Base-by-base conservation (phyloP, 345 rosid species). In the Citrus cavaleriei region DNA sequence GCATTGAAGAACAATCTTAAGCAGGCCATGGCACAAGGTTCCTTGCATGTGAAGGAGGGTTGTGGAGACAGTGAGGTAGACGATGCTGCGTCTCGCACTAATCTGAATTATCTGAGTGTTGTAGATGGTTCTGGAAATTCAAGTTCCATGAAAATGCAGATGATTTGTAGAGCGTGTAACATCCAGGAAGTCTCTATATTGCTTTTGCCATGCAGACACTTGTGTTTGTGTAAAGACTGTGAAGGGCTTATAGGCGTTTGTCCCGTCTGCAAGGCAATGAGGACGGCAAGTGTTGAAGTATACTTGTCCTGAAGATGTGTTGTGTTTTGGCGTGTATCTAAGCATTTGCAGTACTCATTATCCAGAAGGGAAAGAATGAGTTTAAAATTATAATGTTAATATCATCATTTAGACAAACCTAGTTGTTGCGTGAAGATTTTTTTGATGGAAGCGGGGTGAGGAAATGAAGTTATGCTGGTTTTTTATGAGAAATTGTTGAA, bases 11-110 rank as follows among this genome's bases (percentile, higher is more conserved):
- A 76, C 74, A 90, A 90, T 82, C 84, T 91, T 64, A 86, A 91
- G 81, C 98, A 89, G 82, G 91, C 87, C 37, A 81, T 88, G 88
- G 85, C 90, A 24, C 86, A 85, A 71, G 88, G 84, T 34, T 78
- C 79, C 16, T 73, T 83, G 73, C 90, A 84, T 42, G 71, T 77
- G 19, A 93, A 83, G 82, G 97, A 93, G 88, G 98, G 98, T 10
- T 93, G 81, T 34, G 95, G 97, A 62, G 95, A 93, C 34, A 93
- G 90, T 22, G 95, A 88, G 68, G 82, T 88, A 21, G 95, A 91
- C 18, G 91, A 89, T 76, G 86, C 91, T 27, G 90, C 91, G 69
- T 91, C 93, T 6, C 85, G 75, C 80, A 74, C 84, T 38, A 85
- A 89, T 79, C 77, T 76, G 77, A 85, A 82, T 78, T 68, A 78